phyloP scores from a whole-genome alignment of 495 filamentous ascomycete genomes.

The Podospora pseudocomata region DNA sequence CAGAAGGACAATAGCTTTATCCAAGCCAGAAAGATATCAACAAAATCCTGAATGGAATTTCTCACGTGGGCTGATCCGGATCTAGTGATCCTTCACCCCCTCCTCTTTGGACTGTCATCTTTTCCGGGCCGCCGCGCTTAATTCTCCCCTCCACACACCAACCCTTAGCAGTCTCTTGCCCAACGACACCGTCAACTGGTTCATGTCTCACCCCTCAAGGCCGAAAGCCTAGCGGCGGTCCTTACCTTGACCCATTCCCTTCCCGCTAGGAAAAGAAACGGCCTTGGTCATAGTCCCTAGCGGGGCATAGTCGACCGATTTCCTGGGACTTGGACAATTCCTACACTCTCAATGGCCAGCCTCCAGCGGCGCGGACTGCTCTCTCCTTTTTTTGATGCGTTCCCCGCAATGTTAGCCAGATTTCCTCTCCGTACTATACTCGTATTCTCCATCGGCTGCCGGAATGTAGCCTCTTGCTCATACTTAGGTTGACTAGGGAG shows the following conservation, averaged over 20 bases:
- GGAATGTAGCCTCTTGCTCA: neutral
- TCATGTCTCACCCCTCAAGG: neutral
- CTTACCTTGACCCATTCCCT: neutral
- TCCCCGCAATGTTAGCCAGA: neutral
- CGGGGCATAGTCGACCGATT: neutral
- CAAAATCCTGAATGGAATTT: neutral
- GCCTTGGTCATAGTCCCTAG: neutral
- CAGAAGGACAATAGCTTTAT: neutral
- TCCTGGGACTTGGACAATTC: neutral
- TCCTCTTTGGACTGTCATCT: neutral
- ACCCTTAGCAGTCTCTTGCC: slow-evolving; percentile 2
- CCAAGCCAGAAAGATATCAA: neutral
- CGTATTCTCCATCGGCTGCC: neutral
- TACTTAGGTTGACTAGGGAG: neutral
- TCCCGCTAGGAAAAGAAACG: neutral
- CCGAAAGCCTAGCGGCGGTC: neutral
- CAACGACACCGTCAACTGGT: neutral
- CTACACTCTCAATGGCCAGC: neutral
- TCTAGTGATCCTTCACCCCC: neutral
- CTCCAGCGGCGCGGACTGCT: neutral
- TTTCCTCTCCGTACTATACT: neutral
- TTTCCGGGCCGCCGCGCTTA: slow-evolving; percentile 1
- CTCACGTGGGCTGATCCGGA: neutral
- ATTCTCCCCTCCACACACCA: neutral
- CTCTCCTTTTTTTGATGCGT: neutral